These are phyloP conservation scores for Fusarium xyrophilum DNA, from an alignment of 2,329 filamentous ascomycete genomes.

Conservation along the genomic window DNA sequence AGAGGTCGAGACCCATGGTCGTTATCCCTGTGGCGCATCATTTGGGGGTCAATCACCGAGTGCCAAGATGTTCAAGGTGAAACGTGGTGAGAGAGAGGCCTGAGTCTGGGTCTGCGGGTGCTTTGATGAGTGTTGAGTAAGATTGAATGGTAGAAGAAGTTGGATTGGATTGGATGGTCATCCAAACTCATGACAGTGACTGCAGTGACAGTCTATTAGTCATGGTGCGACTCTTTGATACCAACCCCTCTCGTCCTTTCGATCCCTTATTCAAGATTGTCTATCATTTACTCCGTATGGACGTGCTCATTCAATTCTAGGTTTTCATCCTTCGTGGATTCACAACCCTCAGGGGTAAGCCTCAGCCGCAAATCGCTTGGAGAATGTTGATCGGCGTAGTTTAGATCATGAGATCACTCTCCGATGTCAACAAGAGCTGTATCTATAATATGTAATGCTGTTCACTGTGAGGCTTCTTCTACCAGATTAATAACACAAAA, in stretches of 20 bases:
- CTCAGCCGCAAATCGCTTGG: constrained; percentile 22
- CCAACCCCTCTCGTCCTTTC: neutral
- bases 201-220: neutral
- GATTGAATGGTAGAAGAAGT: constrained; percentile 5
- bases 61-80: constrained; percentile 33
- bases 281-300: neutral
- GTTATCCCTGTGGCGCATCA: constrained; percentile 27
- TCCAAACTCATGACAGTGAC: neutral
- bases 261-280: neutral
- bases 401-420: neutral
- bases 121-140: constrained; percentile 7
- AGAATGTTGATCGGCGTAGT: neutral
- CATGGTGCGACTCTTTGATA: constrained; percentile 28
- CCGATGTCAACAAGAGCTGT: too few species aligned
- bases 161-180: neutral
- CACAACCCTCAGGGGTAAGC: constrained; percentile 10
- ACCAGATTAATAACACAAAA: neutral
- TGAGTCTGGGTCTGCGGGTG: neutral
- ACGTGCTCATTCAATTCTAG: constrained; percentile 1
- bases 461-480: neutral
- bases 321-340: constrained; percentile 11
- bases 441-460: rapidly evolving
- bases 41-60: constrained; percentile 4
- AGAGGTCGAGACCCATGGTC: constrained; percentile 5
- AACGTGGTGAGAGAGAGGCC: constrained; percentile 11